Percentiles rank a stretch among this genome's conserved stretches.
phyloP scores from a whole-genome alignment of 345 rosid genomes.

The Salix exigua region DNA sequence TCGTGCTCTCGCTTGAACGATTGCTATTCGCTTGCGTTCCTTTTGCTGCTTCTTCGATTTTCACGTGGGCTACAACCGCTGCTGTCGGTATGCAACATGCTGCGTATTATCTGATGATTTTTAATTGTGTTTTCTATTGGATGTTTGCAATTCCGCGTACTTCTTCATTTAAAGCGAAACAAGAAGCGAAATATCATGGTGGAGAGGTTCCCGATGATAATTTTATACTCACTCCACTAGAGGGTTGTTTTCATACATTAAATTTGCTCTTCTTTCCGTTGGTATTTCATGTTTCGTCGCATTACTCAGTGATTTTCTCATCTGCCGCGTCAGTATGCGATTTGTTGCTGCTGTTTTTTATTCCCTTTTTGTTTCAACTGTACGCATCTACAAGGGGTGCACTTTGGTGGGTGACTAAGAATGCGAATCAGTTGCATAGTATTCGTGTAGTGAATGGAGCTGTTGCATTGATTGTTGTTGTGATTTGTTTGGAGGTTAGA shows the following conservation, averaged over 20 bases:
- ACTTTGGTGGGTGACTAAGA: slow-evolving; percentile 89
- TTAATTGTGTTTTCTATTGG: slow-evolving; percentile 93
- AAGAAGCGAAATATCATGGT: slow-evolving; percentile 82
- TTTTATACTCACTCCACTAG: slow-evolving; percentile 69
- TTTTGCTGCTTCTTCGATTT: slow-evolving; percentile 65
- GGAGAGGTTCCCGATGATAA: slow-evolving; percentile 88
- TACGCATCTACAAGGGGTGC: slow-evolving; percentile 94
- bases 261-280: slow-evolving; percentile 79
- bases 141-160: slow-evolving; percentile 69
- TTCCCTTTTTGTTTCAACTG: slow-evolving; percentile 84
- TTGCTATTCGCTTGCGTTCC: slow-evolving; percentile 86
- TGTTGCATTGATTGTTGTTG: slow-evolving; percentile 74
- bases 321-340: slow-evolving; percentile 71
- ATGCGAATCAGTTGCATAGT: slow-evolving; percentile 61
- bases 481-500: slow-evolving; percentile 87
- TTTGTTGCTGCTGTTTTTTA: slow-evolving; percentile 76
- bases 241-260: slow-evolving; percentile 76
- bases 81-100: slow-evolving; percentile 89
- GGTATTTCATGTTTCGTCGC: slow-evolving; percentile 79
- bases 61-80: slow-evolving; percentile 92
- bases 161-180: slow-evolving; percentile 84
- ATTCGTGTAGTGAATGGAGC: slow-evolving; percentile 87
- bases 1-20: slow-evolving; percentile 84
- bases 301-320: slow-evolving; percentile 65
- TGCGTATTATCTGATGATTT: slow-evolving; percentile 70